Conservation (phyloP, 2,329 filamentous ascomycete species). For the Dactylellina sp. region DNA sequence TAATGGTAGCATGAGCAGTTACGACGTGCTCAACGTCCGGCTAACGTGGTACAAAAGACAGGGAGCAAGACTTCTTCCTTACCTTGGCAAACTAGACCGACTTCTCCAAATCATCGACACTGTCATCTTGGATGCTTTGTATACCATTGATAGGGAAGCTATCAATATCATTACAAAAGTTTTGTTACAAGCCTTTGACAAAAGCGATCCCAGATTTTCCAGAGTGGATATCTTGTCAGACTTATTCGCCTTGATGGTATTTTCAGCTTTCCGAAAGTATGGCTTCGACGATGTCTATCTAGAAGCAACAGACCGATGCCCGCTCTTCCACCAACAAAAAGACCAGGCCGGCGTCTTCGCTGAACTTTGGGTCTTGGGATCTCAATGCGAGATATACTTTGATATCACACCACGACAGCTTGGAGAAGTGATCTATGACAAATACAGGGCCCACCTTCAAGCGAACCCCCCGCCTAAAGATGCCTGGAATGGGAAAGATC, state of each 20-base stretch:
- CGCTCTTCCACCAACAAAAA: constrained; percentile 71
- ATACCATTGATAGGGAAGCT: constrained; percentile 60
- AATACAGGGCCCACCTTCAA: constrained; percentile 61
- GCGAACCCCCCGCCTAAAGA: constrained; percentile 60
- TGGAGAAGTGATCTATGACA: constrained; percentile 65
- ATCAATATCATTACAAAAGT: constrained; percentile 64
- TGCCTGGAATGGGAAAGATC: constrained; percentile 60
- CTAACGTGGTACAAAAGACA: constrained; percentile 47
- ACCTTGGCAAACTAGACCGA: constrained; percentile 59
- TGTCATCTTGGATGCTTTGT: constrained; percentile 61
- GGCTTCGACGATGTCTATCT: constrained; percentile 74
- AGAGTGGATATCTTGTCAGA: constrained; percentile 67
- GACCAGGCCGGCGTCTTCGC: constrained; percentile 75
- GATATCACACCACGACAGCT: constrained; percentile 68
- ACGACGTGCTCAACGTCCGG: constrained; percentile 60
- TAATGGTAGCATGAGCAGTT: constrained; percentile 58
- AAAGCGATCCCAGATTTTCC: constrained; percentile 54
- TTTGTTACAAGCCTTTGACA: constrained; percentile 63
- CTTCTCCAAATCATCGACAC: constrained; percentile 60
- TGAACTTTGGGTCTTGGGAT: constrained; percentile 73
- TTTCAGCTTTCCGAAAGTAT: constrained; percentile 70
- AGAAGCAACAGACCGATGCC: constrained; percentile 73
- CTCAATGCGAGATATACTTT: constrained; percentile 73
- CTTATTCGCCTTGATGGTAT: constrained; percentile 70
- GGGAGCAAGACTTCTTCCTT: constrained; percentile 60